These are phyloP conservation scores for Alloascoidea africana DNA, from an alignment of 805 yeast species.

Conservation along the genomic window DNA sequence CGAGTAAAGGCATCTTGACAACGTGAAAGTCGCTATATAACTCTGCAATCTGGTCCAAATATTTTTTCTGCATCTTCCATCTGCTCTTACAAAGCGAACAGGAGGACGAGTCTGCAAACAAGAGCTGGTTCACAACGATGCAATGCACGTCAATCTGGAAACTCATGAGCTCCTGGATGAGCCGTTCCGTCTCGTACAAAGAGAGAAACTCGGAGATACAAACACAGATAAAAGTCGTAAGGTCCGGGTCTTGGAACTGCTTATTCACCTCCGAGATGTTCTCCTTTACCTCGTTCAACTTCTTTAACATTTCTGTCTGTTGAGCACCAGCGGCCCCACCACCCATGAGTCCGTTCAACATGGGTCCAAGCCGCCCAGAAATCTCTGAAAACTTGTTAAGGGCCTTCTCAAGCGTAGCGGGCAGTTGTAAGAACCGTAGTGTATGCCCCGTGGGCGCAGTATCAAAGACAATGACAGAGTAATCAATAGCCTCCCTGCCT, in stretches of 20 bases:
- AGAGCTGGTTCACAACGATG: slow-evolving; percentile 86
- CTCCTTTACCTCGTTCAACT: slow-evolving; percentile 66
- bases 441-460: slow-evolving; percentile 99
- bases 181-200: slow-evolving; percentile 91
- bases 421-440: slow-evolving; percentile 84
- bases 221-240: slow-evolving; percentile 91
- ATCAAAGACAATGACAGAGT: slow-evolving; percentile 87
- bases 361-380: slow-evolving; percentile 78
- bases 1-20: slow-evolving; percentile 89
- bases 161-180: slow-evolving; percentile 90
- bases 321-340: slow-evolving; percentile 34
- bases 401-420: slow-evolving; percentile 79
- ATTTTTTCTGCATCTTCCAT: slow-evolving; percentile 91
- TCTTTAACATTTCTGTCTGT: slow-evolving; percentile 57
- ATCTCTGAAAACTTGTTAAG: slow-evolving; percentile 78
- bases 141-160: slow-evolving; percentile 95
- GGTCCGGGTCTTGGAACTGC: slow-evolving; percentile 91
- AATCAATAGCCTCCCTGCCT: slow-evolving; percentile 26
- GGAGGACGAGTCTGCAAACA: slow-evolving; percentile 60
- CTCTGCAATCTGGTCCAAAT: slow-evolving; percentile 89
- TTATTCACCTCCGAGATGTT: slow-evolving; percentile 80
- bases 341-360: slow-evolving; percentile 67
- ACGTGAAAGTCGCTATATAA: slow-evolving; percentile 94
- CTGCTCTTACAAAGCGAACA: slow-evolving; percentile 89
- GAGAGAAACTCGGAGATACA: slow-evolving; percentile 96